Evolutionary conservation across 345 rosid species (phyloP).

Genomic region (sweet orange (Citrus sinensis)): DVS_A1.0 CM039165.1:35308501-35309000

Average conservation of each 20-base stretch:
- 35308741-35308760: slow-evolving; percentile 18
- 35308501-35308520: too few species aligned
- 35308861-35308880: too few species aligned
- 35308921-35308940: not conserved
- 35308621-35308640: slow-evolving; percentile 98
- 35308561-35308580: not conserved
- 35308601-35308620: slow-evolving; percentile 1
- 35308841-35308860: not conserved
- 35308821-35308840: not conserved
- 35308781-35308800: not conserved
- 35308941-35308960: not conserved
- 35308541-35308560: slow-evolving; percentile 1
- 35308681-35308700: slow-evolving; percentile 98
- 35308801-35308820: not conserved
- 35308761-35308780: not conserved
- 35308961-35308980: not conserved
- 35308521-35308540: too few species aligned
- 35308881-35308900: not conserved
- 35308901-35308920: slow-evolving; percentile 5
- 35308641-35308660: slow-evolving; percentile 84
- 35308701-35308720: slow-evolving; percentile 98
- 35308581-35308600: not conserved
- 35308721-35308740: slow-evolving; percentile 93
- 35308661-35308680: slow-evolving; percentile 98
- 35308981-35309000: not conserved